Evolutionary conservation across 2,329 filamentous ascomycete genomes (phyloP), one percentile per base, ranked within the genome.

Genomic region (Davidsoniella australis): DNA sequence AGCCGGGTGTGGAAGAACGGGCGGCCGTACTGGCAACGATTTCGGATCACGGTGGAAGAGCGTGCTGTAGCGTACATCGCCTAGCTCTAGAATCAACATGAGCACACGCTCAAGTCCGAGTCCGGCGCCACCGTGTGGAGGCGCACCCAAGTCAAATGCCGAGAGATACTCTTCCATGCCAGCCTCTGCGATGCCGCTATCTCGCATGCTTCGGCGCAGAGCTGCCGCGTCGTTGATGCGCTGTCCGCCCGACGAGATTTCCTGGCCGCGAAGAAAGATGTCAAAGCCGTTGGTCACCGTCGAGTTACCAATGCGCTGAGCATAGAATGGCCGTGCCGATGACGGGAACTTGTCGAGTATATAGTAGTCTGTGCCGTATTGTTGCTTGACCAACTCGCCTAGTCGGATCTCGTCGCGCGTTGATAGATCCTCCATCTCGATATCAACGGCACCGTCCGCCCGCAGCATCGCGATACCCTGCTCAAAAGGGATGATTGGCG

Each of bases 311-410:
- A 94, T 85, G 24, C 81, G 81, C 75, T 94, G 88, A 1, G 88
- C 85, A 60, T 95, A 94, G 65, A 95, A 94, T 0, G 88, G 88
- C 41, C 88, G 77, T 2, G 85, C 88, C 5, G 78, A 80, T 18
- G 76, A 69, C 1, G 88, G 88, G 68, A 95, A 95, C 60, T 93
- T 94, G 71, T 95, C 88, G 39, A 95, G 73, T 54, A 95, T 82
- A 64, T 91, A 95, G 67, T 93, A 94, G 58, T 95, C 88, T 0
- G 88, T 93, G 49, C 76, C 71, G 59, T 82, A 91, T 66, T 88
- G 87, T 60, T 93, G 77, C 65, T 84, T 89, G 58, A 95, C 78
- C 14, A 95, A 68, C 59, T 85, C 71, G 8, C 89, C 88, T 1
- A 95, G 73, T 12, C 84, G 79, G 20, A 93, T 88, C 66, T 95